A percentile compares a stretch with the other conserved stretches of the same genome.
These are phyloP conservation scores for Diplodia mutila DNA, from an alignment of 2,329 filamentous ascomycete species.

Conservation along the genomic window DNA sequence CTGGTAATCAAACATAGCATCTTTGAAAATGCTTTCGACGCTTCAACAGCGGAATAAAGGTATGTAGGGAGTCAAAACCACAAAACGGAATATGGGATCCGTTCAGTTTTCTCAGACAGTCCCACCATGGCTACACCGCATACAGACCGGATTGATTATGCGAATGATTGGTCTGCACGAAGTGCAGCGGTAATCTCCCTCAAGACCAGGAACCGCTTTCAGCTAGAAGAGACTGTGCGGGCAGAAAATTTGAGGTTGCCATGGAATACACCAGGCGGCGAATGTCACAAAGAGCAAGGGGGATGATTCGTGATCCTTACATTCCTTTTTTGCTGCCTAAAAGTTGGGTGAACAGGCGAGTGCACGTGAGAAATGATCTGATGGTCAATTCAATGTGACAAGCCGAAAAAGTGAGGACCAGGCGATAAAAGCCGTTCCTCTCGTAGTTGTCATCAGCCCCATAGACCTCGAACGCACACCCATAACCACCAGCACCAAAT, in stretches of 20 bases:
- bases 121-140: constrained; percentile 57
- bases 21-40: background rate
- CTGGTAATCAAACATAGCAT: background rate
- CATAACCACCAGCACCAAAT: constrained; percentile 64
- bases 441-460: constrained; percentile 62
- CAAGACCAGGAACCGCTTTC: constrained; percentile 30
- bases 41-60: constrained; percentile 23
- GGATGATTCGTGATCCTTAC: constrained; percentile 21
- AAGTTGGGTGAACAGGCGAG: constrained; percentile 24
- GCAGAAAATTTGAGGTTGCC: constrained; percentile 63
- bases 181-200: constrained; percentile 45
- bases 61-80: constrained; percentile 71
- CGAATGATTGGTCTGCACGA: constrained; percentile 54
- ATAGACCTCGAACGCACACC: constrained; percentile 26
- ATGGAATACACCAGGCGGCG: background rate
- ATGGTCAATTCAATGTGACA: constrained; percentile 48
- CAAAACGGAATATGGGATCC: constrained; percentile 59
- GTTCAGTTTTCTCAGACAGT: constrained; percentile 56
- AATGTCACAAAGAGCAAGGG: background rate
- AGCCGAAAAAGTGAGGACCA: constrained; percentile 64
- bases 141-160: constrained; percentile 49
- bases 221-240: constrained; percentile 55
- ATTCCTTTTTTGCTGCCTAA: constrained; percentile 24
- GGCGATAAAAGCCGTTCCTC: constrained; percentile 68
- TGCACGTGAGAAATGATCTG: constrained; percentile 24